Conservation (phyloP, 345 rosid species). For the Dipteronia sinensis region DNA sequence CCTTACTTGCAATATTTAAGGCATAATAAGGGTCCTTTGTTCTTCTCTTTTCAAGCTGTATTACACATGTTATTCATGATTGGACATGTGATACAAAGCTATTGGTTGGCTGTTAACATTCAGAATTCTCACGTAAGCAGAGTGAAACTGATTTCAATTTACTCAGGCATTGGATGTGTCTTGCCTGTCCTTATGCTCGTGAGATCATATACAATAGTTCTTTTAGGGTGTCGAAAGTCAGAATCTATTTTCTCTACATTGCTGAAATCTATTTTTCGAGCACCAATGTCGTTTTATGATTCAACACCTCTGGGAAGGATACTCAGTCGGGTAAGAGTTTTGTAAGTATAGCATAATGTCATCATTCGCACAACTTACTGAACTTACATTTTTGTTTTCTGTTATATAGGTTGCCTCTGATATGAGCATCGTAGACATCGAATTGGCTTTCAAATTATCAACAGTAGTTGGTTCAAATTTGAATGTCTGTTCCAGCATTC, state of each 20-base stretch:
- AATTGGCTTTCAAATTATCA: conserved; percentile 33
- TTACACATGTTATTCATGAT: conserved; percentile 28
- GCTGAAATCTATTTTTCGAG: conserved; percentile 39
- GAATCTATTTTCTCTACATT: conserved; percentile 33
- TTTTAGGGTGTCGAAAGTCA: conserved; percentile 34
- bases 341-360: conserved; percentile 16
- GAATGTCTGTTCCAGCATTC: conserved; percentile 31
- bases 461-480: conserved; percentile 36
- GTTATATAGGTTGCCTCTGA: conserved; percentile 52
- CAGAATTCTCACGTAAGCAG: conserved; percentile 25
- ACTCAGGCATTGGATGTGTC: conserved; percentile 22
- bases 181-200: conserved; percentile 29
- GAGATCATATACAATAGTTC: conserved; percentile 26
- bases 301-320: conserved; percentile 60
- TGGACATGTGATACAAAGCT: conserved; percentile 36
- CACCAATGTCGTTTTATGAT: conserved; percentile 55
- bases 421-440: conserved; percentile 44
- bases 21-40: conserved; percentile 34
- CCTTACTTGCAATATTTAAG: conserved; percentile 50
- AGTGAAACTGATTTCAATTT: conserved; percentile 26
- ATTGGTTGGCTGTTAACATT: conserved; percentile 41
- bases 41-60: conserved; percentile 22
- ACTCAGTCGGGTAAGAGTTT: conserved; percentile 46
- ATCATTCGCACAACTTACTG: conserved; percentile 18
- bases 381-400: background rate